Evolutionary conservation across 2,329 filamentous ascomycete species (phyloP).

Genomic region (Penicillium italicum): DNA sequence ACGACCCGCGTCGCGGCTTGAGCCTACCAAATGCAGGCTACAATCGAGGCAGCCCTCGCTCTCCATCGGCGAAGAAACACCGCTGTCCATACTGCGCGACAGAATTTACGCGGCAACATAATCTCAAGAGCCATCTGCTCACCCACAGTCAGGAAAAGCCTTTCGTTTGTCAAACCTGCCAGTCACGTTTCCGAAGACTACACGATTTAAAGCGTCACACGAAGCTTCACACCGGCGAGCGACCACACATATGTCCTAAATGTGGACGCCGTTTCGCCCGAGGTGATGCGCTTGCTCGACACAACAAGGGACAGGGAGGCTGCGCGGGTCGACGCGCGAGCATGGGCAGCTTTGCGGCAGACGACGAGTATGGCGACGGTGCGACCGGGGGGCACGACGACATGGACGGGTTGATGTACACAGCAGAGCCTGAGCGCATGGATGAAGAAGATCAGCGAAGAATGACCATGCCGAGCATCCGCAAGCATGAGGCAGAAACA

Average conservation of each 20-base stretch:
- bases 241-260: constrained; percentile 90
- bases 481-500: constrained; percentile 63
- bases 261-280: constrained; percentile 93
- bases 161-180: constrained; percentile 88
- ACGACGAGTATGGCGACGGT: constrained; percentile 61
- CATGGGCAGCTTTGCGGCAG: constrained; percentile 74
- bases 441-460: constrained; percentile 50
- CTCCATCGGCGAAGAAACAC: constrained; percentile 80
- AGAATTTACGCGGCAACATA: constrained; percentile 95
- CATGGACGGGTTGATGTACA: constrained; percentile 63
- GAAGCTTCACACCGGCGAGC: constrained; percentile 94
- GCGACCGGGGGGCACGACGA: constrained; percentile 48
- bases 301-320: constrained; percentile 92
- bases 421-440: constrained; percentile 48
- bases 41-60: constrained; percentile 58
- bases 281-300: constrained; percentile 87
- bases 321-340: constrained; percentile 89
- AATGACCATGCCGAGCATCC: constrained; percentile 63
- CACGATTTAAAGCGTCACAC: constrained; percentile 95
- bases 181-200: constrained; percentile 84
- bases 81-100: constrained; percentile 96
- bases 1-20: constrained; percentile 55
- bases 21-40: constrained; percentile 57
- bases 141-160: constrained; percentile 99
- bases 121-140: constrained; percentile 93